Evolutionary conservation across 2,329 filamentous ascomycete genomes (phyloP), one percentile per base, ranked within the genome.

Genomic region (Aspergillus unguis): DNA sequence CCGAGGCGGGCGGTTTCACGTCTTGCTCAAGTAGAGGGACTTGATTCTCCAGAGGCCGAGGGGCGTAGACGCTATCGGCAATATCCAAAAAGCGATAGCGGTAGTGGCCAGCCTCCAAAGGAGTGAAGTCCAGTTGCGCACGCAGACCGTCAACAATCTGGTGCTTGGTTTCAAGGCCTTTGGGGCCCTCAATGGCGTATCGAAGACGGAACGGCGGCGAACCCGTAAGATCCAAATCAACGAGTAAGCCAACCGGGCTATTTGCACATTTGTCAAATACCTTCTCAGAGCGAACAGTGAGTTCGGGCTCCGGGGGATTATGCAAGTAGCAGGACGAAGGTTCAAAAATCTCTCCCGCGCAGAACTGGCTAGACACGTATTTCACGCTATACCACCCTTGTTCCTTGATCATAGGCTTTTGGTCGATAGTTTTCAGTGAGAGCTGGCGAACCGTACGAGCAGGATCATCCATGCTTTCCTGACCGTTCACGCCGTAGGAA

Each of bases 191-290:
- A 52, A 91, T 80, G 40, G 85, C 85, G 68, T 96, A 99, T 25
- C 79, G 77, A 42, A 99, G 78, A n/a, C 79, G 77, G 73, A 99
- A 99, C 1, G 92, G 92, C 42, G 95, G 92, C 0, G 91, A 95
- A 55, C 94, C 94, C 28, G 92, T 87, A 36, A 99, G 79, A 67
- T 97, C 91, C 45, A 99, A 76, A 64, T 94, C 88, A 38, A 99
- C 89, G 8, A 87, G 83, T 50, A 99, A 80, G 37, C 94, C 94
- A 56, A 99, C 89, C 0, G 94, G 90, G 65, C 91, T 96, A 44
- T 92, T 91, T 33, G 92, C 92, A 69, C 94, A 99, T 68, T 95
- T 95, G 71, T 99, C 94, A 48, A 90, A 88, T 40, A 99, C 91
- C 57, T 91, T 86, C 62, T 95, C 88, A 5, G 85, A 80, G 31